Evolutionary conservation across 345 rosid genomes (phyloP).

Genomic region (Microthlaspi erraticum): DNA sequence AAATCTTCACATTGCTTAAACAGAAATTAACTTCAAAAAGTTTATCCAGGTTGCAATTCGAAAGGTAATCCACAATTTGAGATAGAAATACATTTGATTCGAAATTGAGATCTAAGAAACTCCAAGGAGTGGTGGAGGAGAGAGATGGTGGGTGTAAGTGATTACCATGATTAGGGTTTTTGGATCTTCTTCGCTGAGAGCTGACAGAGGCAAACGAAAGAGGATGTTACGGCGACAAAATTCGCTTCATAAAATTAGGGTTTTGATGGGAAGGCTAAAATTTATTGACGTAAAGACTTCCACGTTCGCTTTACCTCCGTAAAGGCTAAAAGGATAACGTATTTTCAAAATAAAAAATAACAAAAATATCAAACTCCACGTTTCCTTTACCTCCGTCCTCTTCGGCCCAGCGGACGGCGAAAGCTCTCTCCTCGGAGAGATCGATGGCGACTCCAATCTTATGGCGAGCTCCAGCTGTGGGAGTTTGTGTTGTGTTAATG

Average conservation of each 20-base stretch:
- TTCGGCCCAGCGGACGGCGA: too few species aligned
- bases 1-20: too few species aligned
- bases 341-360: too few species aligned
- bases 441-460: too few species aligned
- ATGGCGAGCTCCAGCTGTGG: too few species aligned
- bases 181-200: slow-evolving; percentile 10
- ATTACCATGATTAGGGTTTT: slow-evolving; percentile 26
- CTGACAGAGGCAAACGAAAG: neutral
- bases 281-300: slow-evolving; percentile 29
- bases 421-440: too few species aligned
- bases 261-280: neutral
- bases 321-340: too few species aligned
- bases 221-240: neutral
- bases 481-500: too few species aligned
- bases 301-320: too few species aligned
- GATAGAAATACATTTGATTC: neutral
- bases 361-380: too few species aligned
- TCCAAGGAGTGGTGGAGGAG: neutral
- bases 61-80: neutral
- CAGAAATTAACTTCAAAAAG: neutral
- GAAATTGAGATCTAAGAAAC: neutral
- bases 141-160: neutral
- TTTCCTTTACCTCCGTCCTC: too few species aligned
- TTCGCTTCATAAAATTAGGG: slow-evolving; percentile 25
- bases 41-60: too few species aligned